A percentile compares a stretch with the other conserved stretches of the same genome.
Conservation (phyloP, 2,329 filamentous ascomycete species). For the Botryotinia calthae region DNA sequence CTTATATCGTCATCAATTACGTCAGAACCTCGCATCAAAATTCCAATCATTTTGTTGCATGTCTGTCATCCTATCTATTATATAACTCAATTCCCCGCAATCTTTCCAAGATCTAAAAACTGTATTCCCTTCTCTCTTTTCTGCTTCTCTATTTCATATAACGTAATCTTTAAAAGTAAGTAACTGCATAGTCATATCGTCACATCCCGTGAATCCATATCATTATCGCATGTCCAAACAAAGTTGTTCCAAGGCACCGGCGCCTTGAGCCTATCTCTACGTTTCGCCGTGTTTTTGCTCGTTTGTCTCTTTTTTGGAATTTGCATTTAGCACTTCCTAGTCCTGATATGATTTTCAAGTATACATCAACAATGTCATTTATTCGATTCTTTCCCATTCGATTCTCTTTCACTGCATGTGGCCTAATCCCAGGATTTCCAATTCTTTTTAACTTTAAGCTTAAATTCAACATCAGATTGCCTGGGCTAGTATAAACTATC, state of each 20-base stretch:
- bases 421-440: background rate
- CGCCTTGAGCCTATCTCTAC: background rate
- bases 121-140: background rate
- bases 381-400: background rate
- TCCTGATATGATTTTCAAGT: background rate
- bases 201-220: background rate
- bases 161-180: background rate
- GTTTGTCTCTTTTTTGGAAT: background rate
- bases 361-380: background rate
- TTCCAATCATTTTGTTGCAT: background rate
- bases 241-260: fast-evolving
- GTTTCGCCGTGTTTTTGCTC: background rate
- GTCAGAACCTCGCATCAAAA: background rate
- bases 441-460: background rate
- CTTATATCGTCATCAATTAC: background rate
- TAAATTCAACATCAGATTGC: background rate
- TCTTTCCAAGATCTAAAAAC: background rate
- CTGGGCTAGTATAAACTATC: background rate
- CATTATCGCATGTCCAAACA: background rate
- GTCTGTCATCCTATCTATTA: background rate
- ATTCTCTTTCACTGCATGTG: background rate
- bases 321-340: background rate
- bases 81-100: background rate
- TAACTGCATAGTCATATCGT: background rate
- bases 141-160: background rate